These are phyloP conservation scores for Saccharum officinarum DNA, from an alignment of 176 grass and related monocot genomes.

Conservation along the genomic window DNA sequence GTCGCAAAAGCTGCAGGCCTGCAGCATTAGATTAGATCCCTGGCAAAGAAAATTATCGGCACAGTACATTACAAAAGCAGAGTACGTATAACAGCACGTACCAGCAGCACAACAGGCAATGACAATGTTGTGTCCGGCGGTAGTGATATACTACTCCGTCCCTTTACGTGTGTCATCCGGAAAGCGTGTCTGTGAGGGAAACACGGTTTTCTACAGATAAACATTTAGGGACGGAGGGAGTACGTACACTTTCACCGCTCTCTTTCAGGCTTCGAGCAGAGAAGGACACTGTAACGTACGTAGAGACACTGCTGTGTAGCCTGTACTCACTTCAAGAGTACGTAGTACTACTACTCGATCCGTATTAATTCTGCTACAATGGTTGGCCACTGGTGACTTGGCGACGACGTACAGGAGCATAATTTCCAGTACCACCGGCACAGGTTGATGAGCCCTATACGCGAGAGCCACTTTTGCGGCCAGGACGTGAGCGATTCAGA, in stretches of 20 bases:
- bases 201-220: too few species aligned
- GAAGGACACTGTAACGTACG: not conserved
- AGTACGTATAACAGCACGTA: not conserved
- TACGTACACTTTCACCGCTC: too few species aligned
- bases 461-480: conserved; percentile 4
- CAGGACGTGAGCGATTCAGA: not conserved
- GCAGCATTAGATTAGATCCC: not conserved
- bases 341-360: not conserved
- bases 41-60: not conserved
- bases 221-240: too few species aligned
- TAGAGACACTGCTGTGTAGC: not conserved
- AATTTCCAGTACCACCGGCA: not conserved
- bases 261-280: too few species aligned
- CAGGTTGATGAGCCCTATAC: not conserved
- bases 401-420: not conserved
- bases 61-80: not conserved
- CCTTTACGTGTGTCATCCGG: too few species aligned
- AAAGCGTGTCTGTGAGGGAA: too few species aligned
- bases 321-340: conserved; percentile 11
- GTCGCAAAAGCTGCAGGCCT: not conserved
- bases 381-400: not conserved
- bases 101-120: not conserved
- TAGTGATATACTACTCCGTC: too few species aligned
- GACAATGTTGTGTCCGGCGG: not conserved
- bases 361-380: not conserved